These are phyloP conservation scores for Collybia sp. DNA, from an alignment of 768 basidiomycete species.

Conservation along the genomic window DNA sequence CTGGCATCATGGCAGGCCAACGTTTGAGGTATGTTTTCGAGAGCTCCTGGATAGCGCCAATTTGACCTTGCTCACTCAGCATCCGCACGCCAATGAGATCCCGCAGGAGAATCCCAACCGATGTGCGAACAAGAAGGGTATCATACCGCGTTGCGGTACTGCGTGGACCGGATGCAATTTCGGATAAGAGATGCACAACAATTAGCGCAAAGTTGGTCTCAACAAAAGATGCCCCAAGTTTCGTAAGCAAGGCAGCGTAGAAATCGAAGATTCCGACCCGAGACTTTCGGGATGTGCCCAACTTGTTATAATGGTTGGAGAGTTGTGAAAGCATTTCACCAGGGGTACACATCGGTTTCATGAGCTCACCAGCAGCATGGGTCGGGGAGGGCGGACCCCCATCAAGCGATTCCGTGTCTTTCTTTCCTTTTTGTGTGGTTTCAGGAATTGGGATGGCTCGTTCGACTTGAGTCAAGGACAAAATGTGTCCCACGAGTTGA, in stretches of 20 bases:
- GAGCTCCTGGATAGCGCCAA: constrained; percentile 84
- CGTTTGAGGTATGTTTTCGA: constrained; percentile 78
- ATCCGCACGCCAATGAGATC: constrained; percentile 87
- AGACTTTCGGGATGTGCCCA: constrained; percentile 58
- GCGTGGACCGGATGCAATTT: constrained; percentile 63
- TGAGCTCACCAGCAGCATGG: constrained; percentile 44
- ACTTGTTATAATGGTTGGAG: constrained; percentile 77
- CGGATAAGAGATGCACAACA: constrained; percentile 70
- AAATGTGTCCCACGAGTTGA: constrained; percentile 76
- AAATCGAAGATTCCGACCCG: constrained; percentile 88
- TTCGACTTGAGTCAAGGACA: constrained; percentile 79
- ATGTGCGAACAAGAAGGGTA: constrained; percentile 59
- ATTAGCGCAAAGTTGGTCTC: constrained; percentile 82
- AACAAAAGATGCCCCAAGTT: constrained; percentile 72
- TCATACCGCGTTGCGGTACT: constrained; percentile 66
- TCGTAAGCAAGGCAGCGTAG: constrained; percentile 72
- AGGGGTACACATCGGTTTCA: constrained; percentile 66
- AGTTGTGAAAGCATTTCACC: constrained; percentile 81
- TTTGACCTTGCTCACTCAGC: constrained; percentile 92
- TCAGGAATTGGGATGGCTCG: constrained; percentile 42
- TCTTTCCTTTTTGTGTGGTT: constrained; percentile 54
- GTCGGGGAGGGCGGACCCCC: constrained; percentile 43
- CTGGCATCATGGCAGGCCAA: constrained; percentile 93
- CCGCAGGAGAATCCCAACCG: constrained; percentile 74
- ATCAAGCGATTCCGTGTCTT: constrained; percentile 56